Base-by-base conservation (phyloP, 2,329 filamentous ascomycete genomes). In the Arthrobotrys megalospora region DNA sequence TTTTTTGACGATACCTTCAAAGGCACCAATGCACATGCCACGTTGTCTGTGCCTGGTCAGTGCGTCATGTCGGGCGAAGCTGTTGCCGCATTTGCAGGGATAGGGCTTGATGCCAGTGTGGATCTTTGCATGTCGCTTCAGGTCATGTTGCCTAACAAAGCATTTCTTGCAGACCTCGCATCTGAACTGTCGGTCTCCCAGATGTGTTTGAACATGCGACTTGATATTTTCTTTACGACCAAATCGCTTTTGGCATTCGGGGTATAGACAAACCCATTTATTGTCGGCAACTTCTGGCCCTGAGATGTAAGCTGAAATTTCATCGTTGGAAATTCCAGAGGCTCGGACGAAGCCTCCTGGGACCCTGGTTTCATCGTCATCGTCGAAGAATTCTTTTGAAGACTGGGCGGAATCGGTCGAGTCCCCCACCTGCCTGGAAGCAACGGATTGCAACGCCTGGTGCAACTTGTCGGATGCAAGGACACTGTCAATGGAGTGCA, bases 151-250 rank as follows among this genome's bases (percentile, higher is more conserved):
- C 43, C 96, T 91, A 48, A 98, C 96, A 84, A 99, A 99, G 85
- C 94, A 95, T 86, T 98, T 98, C 65, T 92, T 88, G 86, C 96
- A 99, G 69, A 92, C 91, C 53, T 95, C 94, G 85, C 96, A 99
- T 84, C 93, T 91, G 86, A 93, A 99, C 84, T 97, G 96, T 58
- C 96, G 90, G 84, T 99, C 96, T 82, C 96, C 96, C 80, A 99
- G 91, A 85, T 99, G 96, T 2, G 96, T 99, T 85, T 99, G 96
- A 12, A 99, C 93, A 84, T 99, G 96, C 0, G 94, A 97, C 84
- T 97, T 97, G 87, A 98, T 97, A 85, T 99, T 98, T 85, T 99
- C 96, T 84, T 97, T 97, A 81, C 96, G 90, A n/a, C 94, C 95
- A 83, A 99, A 98, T 66, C 91, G 90, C 85, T 97, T 97, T 81